Conservation (phyloP, 2,329 filamentous ascomycete genomes). For the Tolypocladium cylindrosporum region DNA sequence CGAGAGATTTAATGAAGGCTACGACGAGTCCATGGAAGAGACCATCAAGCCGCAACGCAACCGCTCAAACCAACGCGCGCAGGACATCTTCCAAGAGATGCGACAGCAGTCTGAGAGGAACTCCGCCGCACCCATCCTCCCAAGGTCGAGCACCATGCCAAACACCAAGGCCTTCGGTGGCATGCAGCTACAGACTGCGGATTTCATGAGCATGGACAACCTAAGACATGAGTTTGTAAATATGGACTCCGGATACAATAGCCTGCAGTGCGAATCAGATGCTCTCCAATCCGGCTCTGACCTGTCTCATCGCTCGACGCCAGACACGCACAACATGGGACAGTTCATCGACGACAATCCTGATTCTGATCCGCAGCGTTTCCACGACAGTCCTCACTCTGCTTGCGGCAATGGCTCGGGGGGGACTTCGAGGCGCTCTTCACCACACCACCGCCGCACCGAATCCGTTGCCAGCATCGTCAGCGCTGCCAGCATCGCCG, state of each 20-base stretch:
- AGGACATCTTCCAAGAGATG: conserved; percentile 49
- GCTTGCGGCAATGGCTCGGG: conserved; percentile 9
- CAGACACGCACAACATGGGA: conserved; percentile 37
- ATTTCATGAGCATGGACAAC: conserved; percentile 45
- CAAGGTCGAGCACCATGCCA: conserved; percentile 39
- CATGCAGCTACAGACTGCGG: conserved; percentile 41
- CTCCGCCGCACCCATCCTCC: conserved; percentile 42
- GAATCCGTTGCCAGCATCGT: conserved; percentile 49
- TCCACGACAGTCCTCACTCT: conserved; percentile 5
- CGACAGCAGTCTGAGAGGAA: conserved; percentile 43
- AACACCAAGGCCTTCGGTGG: conserved; percentile 36
- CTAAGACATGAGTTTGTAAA: conserved; percentile 35
- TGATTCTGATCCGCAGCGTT: conserved; percentile 27
- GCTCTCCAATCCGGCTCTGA: conserved; percentile 29
- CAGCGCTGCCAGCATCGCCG: conserved; percentile 49
- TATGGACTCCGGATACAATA: conserved; percentile 23
- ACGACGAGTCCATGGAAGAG: conserved; percentile 58
- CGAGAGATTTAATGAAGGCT: conserved; percentile 47
- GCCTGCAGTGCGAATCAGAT: conserved; percentile 18
- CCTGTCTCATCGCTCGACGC: conserved; percentile 41
- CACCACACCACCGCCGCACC: conserved; percentile 39
- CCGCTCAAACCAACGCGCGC: conserved; percentile 31
- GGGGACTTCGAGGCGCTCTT: conserved; percentile 11
- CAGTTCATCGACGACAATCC: conserved; percentile 32
- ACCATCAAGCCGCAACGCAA: conserved; percentile 47